Evolutionary conservation across 495 filamentous ascomycete genomes (phyloP).

Genomic region (Paragyromitra xinjiangensis): DNA sequence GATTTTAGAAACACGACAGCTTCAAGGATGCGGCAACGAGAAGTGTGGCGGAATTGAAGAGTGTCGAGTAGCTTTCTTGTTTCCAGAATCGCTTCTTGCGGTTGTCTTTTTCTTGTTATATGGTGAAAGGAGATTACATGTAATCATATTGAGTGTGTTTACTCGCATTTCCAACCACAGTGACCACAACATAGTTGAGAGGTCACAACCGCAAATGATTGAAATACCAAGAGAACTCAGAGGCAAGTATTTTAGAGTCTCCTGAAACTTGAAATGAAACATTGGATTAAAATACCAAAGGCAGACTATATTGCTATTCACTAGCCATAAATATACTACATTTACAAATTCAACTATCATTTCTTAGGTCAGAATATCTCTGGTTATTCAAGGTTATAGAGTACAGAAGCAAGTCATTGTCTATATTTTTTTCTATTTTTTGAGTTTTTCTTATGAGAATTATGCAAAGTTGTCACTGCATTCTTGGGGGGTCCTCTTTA

Average conservation of each 20-base stretch:
- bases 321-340: too few relatives aligned
- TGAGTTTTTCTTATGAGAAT: not conserved
- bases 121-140: not conserved
- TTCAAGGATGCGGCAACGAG: conserved; percentile 24
- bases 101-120: not conserved
- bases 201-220: not conserved
- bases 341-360: not conserved
- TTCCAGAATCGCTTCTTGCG: not conserved
- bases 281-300: not conserved
- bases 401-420: not conserved
- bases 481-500: not conserved
- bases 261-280: not conserved
- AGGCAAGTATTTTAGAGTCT: not conserved
- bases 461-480: not conserved
- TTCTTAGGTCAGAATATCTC: not conserved
- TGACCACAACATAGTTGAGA: not conserved
- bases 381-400: not conserved
- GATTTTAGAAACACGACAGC: not conserved
- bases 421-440: not conserved
- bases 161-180: not conserved
- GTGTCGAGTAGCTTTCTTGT: not conserved
- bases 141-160: not conserved
- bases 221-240: not conserved
- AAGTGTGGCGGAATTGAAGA: conserved; percentile 30
- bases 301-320: not conserved